Evolutionary conservation across 257 asterid species (phyloP).

Genomic region (Cordia subcordata): DNA sequence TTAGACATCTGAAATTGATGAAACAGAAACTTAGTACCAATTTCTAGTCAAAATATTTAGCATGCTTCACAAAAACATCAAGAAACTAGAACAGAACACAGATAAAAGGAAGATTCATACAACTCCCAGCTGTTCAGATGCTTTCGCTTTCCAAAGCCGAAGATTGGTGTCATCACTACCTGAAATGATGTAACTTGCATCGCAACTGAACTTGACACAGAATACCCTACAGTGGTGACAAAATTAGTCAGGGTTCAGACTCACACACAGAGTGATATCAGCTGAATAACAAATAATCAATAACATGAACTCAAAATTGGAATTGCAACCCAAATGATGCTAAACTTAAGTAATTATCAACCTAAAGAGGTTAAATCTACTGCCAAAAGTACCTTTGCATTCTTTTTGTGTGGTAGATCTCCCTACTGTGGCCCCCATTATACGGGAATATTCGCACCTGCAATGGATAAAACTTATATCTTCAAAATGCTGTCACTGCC

Average conservation of each 20-base stretch:
- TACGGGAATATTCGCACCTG: slow-evolving; percentile 89
- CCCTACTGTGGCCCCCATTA: slow-evolving; percentile 97
- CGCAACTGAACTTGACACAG: slow-evolving; percentile 87
- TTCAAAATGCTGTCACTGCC: not conserved
- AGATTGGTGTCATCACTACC: slow-evolving; percentile 97
- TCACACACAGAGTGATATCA: not conserved
- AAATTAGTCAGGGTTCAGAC: slow-evolving; percentile 16
- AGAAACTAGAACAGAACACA: not conserved
- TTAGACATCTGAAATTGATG: no score
- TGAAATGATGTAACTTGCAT: slow-evolving; percentile 77
- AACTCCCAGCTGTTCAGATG: slow-evolving; percentile 94
- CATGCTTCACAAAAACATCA: not conserved
- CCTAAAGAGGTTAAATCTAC: slow-evolving; percentile 6
- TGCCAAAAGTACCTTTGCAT: slow-evolving; percentile 74
- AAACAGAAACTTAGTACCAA: no score
- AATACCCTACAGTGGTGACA: slow-evolving; percentile 59
- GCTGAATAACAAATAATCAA: not conserved
- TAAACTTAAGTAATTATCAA: not conserved
- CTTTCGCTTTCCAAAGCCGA: slow-evolving; percentile 98
- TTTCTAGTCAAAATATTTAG: no score
- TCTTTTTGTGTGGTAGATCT: slow-evolving; percentile 90
- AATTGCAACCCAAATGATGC: slow-evolving; percentile 17
- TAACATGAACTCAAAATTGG: not conserved
- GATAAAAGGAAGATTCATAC: slow-evolving; percentile 40
- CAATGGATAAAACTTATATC: slow-evolving; percentile 16